Base-by-base conservation (phyloP, 2,329 filamentous ascomycete species). In the Fusarium lyarnte region DNA sequence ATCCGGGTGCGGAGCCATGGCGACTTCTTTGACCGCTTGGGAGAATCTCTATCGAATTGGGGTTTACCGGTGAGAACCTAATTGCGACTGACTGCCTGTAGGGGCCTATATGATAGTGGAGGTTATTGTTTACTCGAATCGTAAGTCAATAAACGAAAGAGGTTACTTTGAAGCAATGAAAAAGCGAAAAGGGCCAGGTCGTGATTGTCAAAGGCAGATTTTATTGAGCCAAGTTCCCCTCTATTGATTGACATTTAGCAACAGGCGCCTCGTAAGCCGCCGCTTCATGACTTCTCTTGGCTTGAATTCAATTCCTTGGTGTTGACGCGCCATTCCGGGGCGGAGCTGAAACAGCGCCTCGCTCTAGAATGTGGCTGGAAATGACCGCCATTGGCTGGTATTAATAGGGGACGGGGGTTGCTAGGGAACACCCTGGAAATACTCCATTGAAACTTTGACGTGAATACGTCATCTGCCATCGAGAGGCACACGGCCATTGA, bases 261-360 rank as follows among this genome's bases (percentile, higher is more conserved):
- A 67, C 51, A 51, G 35, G 57, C 68, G 74, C 74, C 68, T 76
- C 74, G 74, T 76, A 68, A 76, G 66, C 65, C 52, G 58, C 66
- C 66, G 69, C 67, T 65, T 71, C 55, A 49, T 17, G 23, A 31
- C 59, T 54, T 63, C 52, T 69, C 70, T 70, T 74, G 71, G 72
- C 67, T 68, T 53, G 42, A 69, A 66, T 66, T 61, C 66, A 69
- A 69, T 69, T 69, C 66, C 65, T 58, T 54, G 64, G 70, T 73
- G 75, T 77, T 77, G 74, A 77, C 76, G 76, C 76, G 76, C 76
- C 76, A 77, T 63, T 76, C 51, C 51, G 76, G 69, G 76, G 76
- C 76, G 76, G 65, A 76, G 76, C 75, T 76, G 76, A 77, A 71
- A 78, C 76, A 70, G 66, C 69, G 74, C 76, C 73, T 74, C 68